Percentiles rank a stretch among this genome's conserved stretches.
Evolutionary conservation across 345 rosid genomes (phyloP).

Genomic region (Rhodamnia rubescens): DNA sequence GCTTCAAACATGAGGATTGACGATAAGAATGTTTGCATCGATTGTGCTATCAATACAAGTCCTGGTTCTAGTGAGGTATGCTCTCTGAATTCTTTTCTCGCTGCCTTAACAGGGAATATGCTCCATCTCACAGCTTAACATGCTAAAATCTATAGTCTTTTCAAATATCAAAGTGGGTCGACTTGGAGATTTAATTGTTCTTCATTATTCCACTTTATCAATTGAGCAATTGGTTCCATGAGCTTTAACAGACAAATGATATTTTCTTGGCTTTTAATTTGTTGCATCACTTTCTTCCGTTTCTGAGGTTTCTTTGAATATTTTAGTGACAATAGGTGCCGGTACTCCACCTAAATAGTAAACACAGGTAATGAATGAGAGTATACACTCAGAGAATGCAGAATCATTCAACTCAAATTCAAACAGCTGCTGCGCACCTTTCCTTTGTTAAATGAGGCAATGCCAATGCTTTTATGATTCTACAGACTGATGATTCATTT

Average conservation of each 20-base stretch:
- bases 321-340: background rate
- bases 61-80: constrained; percentile 90
- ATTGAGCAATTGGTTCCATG: background rate
- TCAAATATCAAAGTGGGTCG: background rate
- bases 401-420: background rate
- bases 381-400: background rate
- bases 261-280: background rate
- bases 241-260: background rate
- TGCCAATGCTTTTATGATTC: background rate
- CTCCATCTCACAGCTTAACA: background rate
- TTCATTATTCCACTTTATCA: background rate
- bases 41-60: constrained; percentile 57
- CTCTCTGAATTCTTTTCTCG: background rate
- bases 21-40: constrained; percentile 37
- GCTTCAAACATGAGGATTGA: constrained; percentile 11
- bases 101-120: background rate
- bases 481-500: background rate
- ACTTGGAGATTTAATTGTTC: background rate
- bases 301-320: background rate
- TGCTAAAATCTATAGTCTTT: background rate
- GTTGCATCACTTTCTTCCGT: background rate
- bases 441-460: background rate
- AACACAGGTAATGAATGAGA: background rate
- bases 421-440: background rate
- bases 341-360: background rate